Base-by-base conservation (phyloP, 139 green algal genomes). In the Asterochloris sp. region DNA sequence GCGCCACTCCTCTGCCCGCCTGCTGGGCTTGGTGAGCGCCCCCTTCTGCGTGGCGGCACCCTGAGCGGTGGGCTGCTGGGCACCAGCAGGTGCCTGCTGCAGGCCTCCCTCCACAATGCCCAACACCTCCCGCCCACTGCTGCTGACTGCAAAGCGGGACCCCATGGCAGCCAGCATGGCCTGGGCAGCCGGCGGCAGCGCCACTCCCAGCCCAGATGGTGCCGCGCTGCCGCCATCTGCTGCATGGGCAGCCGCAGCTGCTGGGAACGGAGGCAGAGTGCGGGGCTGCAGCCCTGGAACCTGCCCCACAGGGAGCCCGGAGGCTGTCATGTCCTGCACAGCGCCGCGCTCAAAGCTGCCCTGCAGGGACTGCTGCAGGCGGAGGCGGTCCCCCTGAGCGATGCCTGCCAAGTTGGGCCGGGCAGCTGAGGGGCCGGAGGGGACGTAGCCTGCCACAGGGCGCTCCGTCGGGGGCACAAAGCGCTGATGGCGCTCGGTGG, bases 1-100 rank as follows among this genome's bases (percentile, higher is more conserved):
- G 62, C 92, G 78, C 96, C 96, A 99, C 38, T 98, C 93, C 74
- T 95, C 89, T 62, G 85, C 83, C 0, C 74, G 88, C 13, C 90
- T 85, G 0, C 84, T 79, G 0, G 89, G 91, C 28, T 69, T 83
- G 38, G 76, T 69, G 60, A 62, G 60, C 0, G 23, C 24, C 47
- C 60, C 14, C 76, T 80, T 80, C 8, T 61, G 12, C 16, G 76
- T 80, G 76, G 76, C 76, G 19, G 12, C 54, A 54, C 38, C 38
- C 38, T 6, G 2, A 6, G 38, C 6, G 38, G 38, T 54, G 4
- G 38, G 38, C 38, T 54, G 38, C 38, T 54, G 38, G 38, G 38
- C 38, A 54, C 38, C 38, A 6, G 38, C 38, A 6, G 38, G 4
- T 54, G 38, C 38, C 38, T 54, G 38, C 24, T 68, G 60, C 12